Evolutionary conservation across 495 filamentous ascomycete genomes (phyloP), one percentile per base, ranked within the genome.

Genomic region (Trichoderma asperelloides): DNA sequence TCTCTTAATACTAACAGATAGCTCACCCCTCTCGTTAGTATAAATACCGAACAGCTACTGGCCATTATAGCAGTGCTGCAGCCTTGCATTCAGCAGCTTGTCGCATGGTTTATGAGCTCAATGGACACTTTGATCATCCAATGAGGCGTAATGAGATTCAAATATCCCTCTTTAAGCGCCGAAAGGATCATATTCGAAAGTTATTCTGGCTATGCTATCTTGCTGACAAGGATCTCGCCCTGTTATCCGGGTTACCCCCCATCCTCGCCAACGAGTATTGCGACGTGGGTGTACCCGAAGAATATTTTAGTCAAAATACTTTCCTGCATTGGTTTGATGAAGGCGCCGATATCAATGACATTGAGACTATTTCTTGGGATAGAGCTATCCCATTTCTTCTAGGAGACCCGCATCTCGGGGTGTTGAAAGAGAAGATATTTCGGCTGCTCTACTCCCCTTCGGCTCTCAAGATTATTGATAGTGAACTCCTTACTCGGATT

Each of bases 191-290:
- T 69, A 39, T 74, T 6, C 75, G 76, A 3, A 70, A 23, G 7
- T 68, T 77, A 0, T 78, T 78, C 64, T 78, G 76, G 75, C 28
- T 75, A 45, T 74, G 67, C 65, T 78, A 74, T 66, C 67, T 70
- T 28, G 21, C 72, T 12, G 76, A 78, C 67, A 77, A 78, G 65
- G 70, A 77, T 3, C 67, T 76, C 2, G 70, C 70, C 2, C 66
- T 79, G 7, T 70, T 70, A 23, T 73, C 74, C 0, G 72, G 71
- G 13, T 68, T 70, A 28, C 73, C 71, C 1, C 75, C 75, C 7
- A 57, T 68, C 28, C 69, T 78, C 23, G 63, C 63, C 18, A 73
- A 74, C 11, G 60, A 60, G 13, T 70, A 72, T 39, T 78, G 76
- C 65, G 75, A 79, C 33, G 65, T 78, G 4, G 68, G 15, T 11